These are phyloP conservation scores for Salix viminalis DNA, from an alignment of 345 rosid genomes.

Conservation along the genomic window DNA sequence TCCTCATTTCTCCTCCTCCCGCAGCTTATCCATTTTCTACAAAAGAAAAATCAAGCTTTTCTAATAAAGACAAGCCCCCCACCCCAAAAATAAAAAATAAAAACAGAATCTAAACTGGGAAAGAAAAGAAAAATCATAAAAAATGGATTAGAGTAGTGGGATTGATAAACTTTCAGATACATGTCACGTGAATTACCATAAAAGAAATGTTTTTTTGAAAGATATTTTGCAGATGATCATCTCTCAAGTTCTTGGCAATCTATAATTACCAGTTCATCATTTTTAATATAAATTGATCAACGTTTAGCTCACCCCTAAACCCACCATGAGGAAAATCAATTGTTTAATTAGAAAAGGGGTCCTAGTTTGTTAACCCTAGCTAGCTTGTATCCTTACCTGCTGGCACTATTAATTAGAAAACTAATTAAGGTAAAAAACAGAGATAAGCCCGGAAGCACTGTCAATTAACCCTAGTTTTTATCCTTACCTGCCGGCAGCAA, in stretches of 20 bases:
- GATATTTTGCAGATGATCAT: not conserved
- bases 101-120: not conserved
- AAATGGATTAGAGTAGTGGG: not conserved
- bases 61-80: conserved; percentile 20
- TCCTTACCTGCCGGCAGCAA: not conserved
- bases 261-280: too few species aligned
- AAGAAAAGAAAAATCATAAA: not conserved
- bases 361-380: too few species aligned
- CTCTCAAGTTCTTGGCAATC: not conserved
- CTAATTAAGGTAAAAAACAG: not conserved
- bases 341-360: not conserved
- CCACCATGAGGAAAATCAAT: not conserved
- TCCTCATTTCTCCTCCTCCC: conserved; percentile 59
- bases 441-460: too few species aligned
- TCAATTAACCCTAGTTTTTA: not conserved
- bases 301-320: not conserved
- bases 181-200: too few species aligned
- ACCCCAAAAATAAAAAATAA: not conserved
- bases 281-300: not conserved
- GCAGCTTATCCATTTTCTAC: conserved; percentile 45
- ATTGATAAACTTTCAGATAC: not conserved
- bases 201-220: too few species aligned
- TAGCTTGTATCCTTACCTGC: too few species aligned
- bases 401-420: too few species aligned
- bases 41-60: conserved; percentile 2